Evolutionary conservation across 169 alveolate species (phyloP).

Genomic region (Sarcocystis neurona): DNA sequence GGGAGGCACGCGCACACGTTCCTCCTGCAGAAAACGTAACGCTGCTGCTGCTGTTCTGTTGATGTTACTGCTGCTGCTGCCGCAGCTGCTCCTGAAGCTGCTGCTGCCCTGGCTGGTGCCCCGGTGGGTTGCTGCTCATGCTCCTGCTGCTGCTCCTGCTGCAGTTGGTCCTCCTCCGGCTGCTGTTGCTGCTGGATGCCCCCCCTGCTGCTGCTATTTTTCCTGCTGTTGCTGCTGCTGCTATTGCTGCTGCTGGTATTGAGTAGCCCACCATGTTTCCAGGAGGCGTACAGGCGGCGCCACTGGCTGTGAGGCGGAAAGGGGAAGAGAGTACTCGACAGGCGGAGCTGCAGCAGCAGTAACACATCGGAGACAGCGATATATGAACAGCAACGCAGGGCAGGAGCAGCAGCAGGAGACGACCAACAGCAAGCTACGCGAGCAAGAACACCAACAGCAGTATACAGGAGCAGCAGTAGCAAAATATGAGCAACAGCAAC

Average conservation of each 20-base stretch:
- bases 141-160: neutral
- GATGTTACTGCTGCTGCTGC: too few species aligned
- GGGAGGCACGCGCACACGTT: too few species aligned
- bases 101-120: neutral
- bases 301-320: conserved; percentile 56
- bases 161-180: neutral
- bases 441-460: too few species aligned
- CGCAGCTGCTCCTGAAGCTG: neutral
- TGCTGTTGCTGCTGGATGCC: neutral
- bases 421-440: too few species aligned
- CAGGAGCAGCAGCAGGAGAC: too few species aligned
- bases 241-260: too few species aligned
- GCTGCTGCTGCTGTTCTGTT: too few species aligned
- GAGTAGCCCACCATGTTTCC: conserved; percentile 62
- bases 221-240: too few species aligned
- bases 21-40: too few species aligned
- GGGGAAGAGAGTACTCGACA: conserved; percentile 51
- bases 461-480: too few species aligned
- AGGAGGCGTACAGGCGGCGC: conserved; percentile 58
- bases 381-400: neutral
- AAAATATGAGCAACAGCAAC: neutral
- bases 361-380: neutral
- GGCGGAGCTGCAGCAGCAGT: conserved; percentile 48
- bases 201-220: too few species aligned
- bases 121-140: neutral